Evolutionary conservation across 129 eudicot species (phyloP).

Genomic region (Mikania micrantha): DNA sequence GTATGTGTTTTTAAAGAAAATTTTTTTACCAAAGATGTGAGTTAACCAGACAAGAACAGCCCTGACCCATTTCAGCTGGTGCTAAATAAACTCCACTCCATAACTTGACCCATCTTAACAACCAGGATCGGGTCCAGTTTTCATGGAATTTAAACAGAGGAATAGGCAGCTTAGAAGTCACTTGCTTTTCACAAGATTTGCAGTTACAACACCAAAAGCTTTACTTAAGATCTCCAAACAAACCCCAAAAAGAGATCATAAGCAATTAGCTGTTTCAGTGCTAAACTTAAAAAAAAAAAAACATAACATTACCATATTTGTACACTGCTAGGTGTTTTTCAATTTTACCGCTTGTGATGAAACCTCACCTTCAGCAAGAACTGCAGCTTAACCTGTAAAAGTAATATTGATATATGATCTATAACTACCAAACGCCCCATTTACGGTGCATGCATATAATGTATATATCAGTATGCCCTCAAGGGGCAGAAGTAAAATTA

Average conservation of each 20-base stretch:
- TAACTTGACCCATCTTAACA: too few relatives aligned
- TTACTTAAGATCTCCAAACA: conserved; percentile 33
- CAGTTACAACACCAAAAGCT: conserved; percentile 12
- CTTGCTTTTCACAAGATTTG: neutral
- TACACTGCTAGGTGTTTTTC: conserved; percentile 3
- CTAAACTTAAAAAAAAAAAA: neutral
- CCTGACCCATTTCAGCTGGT: neutral
- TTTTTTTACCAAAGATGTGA: too few relatives aligned
- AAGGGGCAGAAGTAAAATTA: too few relatives aligned
- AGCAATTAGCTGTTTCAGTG: neutral
- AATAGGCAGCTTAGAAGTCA: neutral
- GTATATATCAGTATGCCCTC: too few relatives aligned
- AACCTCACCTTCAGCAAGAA: conserved; percentile 91
- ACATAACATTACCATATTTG: conserved; percentile 7
- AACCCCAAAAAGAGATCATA: conserved; percentile 56
- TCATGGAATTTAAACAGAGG: neutral
- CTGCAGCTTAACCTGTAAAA: conserved; percentile 86
- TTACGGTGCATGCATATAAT: too few relatives aligned
- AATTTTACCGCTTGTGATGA: conserved; percentile 61
- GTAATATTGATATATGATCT: neutral
- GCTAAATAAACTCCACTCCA: neutral
- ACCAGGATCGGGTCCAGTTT: too few relatives aligned
- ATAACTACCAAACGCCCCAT: too few relatives aligned
- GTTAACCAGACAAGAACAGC: too few relatives aligned
- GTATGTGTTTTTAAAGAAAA: too few relatives aligned